Conservation (phyloP, 2,329 filamentous ascomycete genomes). For the Triangularia verruculosa region DNA sequence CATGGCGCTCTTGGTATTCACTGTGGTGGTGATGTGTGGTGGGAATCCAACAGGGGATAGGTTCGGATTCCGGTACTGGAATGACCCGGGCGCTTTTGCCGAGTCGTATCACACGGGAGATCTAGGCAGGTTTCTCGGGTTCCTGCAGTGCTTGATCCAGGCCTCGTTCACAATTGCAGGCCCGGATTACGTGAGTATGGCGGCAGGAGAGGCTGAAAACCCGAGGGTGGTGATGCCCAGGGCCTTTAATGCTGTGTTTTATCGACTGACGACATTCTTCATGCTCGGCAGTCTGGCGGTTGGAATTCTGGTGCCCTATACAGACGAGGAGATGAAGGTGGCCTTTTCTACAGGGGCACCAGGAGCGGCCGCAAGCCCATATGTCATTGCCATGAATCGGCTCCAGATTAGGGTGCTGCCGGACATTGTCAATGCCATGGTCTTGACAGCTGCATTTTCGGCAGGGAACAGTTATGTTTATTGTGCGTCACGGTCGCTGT, state of each 20-base stretch:
- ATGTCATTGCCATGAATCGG: conserved; percentile 41
- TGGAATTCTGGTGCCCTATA: conserved; percentile 57
- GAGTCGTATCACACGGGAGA: conserved; percentile 61
- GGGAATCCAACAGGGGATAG: conserved; percentile 71
- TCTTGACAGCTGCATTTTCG: conserved; percentile 34
- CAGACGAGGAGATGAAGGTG: conserved; percentile 50
- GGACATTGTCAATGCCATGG: conserved; percentile 57
- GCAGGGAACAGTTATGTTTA: conserved; percentile 51
- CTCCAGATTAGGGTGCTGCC: conserved; percentile 49
- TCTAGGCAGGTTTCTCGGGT: conserved; percentile 72
- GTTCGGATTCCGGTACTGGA: conserved; percentile 70
- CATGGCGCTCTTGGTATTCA: conserved; percentile 69
- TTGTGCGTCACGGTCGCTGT: conserved; percentile 49
- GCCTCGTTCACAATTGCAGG: conserved; percentile 66
- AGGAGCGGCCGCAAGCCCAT: conserved; percentile 47
- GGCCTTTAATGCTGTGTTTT: conserved; percentile 72
- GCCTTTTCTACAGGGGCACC: conserved; percentile 52
- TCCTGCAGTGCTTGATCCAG: conserved; percentile 70
- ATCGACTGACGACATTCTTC: conserved; percentile 68
- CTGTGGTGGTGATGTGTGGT: conserved; percentile 79
- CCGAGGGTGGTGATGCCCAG: conserved; percentile 63
- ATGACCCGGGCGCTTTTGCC: conserved; percentile 66
- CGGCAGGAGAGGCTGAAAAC: conserved; percentile 59
- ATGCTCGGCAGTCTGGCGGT: conserved; percentile 63
- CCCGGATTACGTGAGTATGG: conserved; percentile 62